These are phyloP conservation scores for Saccharomycopsis babjevae DNA, from an alignment of 805 yeast species.

Conservation along the genomic window DNA sequence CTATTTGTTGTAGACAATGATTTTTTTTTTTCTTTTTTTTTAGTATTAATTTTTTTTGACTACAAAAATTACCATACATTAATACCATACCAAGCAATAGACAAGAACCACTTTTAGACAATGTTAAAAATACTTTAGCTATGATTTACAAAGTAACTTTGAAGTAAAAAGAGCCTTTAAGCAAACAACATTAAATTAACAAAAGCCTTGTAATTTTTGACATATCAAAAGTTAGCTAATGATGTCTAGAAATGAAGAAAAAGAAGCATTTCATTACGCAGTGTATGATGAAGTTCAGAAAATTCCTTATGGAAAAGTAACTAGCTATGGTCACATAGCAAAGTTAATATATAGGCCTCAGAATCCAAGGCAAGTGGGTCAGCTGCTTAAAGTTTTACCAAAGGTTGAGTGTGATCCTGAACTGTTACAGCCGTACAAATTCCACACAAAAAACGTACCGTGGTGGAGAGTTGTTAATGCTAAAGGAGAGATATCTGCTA, in stretches of 20 bases:
- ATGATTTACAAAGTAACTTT: too few relatives aligned
- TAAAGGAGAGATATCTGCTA: constrained; percentile 50
- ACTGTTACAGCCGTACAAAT: constrained; percentile 18
- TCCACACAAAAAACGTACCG: constrained; percentile 38
- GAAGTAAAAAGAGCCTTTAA: too few relatives aligned
- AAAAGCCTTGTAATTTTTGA: not conserved
- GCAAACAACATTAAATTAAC: too few relatives aligned
- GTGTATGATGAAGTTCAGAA: constrained; percentile 44
- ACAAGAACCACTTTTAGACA: too few relatives aligned
- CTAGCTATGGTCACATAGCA: constrained; percentile 72
- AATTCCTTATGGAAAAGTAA: constrained; percentile 55
- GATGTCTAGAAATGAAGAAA: constrained; percentile 25
- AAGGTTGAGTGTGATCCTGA: constrained; percentile 21
- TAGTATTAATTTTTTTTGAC: too few relatives aligned
- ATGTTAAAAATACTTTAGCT: too few relatives aligned
- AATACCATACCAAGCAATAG: too few relatives aligned
- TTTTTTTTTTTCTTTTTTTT: too few relatives aligned
- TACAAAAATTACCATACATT: too few relatives aligned
- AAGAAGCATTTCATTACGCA: constrained; percentile 46
- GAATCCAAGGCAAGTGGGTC: constrained; percentile 68
- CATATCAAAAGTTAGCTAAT: not conserved
- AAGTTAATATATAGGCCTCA: constrained; percentile 49
- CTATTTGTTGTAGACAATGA: too few relatives aligned
- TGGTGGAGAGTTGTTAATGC: constrained; percentile 76
- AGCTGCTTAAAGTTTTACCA: constrained; percentile 48